A percentile compares a stretch with the other conserved stretches of the same genome.
Evolutionary conservation across 2,329 filamentous ascomycete genomes (phyloP).

Genomic region (Dendrostoma leiphaemia): DNA sequence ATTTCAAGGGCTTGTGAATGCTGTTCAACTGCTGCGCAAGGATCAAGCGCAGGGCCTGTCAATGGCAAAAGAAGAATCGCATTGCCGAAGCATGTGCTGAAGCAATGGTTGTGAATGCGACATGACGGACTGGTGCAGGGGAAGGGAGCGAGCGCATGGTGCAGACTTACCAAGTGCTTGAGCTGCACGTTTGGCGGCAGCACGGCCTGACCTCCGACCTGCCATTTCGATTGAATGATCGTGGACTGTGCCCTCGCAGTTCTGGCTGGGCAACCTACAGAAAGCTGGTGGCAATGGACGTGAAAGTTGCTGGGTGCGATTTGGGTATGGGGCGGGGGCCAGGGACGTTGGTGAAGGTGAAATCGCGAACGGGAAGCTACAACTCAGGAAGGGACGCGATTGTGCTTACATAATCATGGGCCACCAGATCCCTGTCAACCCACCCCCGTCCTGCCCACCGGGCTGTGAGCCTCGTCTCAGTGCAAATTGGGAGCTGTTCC

Average conservation of each 20-base stretch:
- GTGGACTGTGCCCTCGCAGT: neutral
- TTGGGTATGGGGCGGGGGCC: neutral
- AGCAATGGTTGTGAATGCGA: neutral
- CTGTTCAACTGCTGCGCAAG: neutral
- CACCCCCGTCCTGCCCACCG: no score
- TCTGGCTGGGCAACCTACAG: neutral
- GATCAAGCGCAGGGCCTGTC: neutral
- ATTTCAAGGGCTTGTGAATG: neutral
- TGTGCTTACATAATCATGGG: neutral
- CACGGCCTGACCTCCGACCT: constrained; percentile 40
- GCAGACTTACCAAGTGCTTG: constrained; percentile 38
- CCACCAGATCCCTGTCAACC: no score
- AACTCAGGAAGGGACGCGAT: neutral
- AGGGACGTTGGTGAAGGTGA: neutral
- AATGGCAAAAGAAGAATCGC: neutral
- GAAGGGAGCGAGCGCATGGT: constrained; percentile 4
- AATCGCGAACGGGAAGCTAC: neutral
- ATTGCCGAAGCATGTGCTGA: neutral
- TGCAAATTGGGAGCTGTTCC: no score
- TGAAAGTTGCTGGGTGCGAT: neutral
- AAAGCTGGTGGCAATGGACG: neutral
- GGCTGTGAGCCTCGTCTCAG: no score
- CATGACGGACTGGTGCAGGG: neutral
- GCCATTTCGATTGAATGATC: constrained; percentile 19
- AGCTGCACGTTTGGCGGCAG: constrained; percentile 42